These are phyloP conservation scores for Yarrowia bubula DNA, from an alignment of 805 yeast genomes.

Conservation along the genomic window DNA sequence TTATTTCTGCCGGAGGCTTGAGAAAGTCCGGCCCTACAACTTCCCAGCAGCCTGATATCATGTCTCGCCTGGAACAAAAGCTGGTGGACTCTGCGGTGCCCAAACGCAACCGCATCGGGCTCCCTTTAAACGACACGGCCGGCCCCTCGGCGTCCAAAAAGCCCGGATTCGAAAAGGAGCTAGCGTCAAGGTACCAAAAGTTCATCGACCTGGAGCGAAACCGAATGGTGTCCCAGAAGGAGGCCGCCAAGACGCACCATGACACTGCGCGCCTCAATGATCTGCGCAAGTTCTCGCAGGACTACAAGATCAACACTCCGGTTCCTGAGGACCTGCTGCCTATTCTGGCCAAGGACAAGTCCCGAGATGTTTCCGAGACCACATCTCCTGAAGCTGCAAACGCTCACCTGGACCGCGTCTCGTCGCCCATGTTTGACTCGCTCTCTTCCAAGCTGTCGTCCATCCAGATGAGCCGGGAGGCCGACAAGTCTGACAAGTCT, in stretches of 20 bases:
- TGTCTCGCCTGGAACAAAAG: constrained; percentile 20
- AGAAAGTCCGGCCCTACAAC: not conserved
- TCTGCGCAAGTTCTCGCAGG: constrained; percentile 74
- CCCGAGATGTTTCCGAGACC: constrained; percentile 51
- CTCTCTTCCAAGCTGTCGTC: constrained; percentile 22
- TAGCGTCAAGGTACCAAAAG: constrained; percentile 38
- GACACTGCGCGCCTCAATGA: constrained; percentile 39
- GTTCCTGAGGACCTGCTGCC: constrained; percentile 67
- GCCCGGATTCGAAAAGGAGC: constrained; percentile 34
- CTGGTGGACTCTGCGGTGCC: constrained; percentile 21
- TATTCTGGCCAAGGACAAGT: constrained; percentile 65
- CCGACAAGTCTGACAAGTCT: constrained; percentile 33
- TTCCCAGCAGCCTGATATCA: not conserved
- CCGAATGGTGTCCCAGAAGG: constrained; percentile 32
- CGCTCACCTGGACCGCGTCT: not conserved
- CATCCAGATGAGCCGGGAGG: constrained; percentile 12
- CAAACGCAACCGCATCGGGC: constrained; percentile 5
- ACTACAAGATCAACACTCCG: constrained; percentile 60
- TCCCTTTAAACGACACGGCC: not conserved
- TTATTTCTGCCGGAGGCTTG: constrained; percentile 43
- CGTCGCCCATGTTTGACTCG: constrained; percentile 22
- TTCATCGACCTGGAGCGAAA: constrained; percentile 38
- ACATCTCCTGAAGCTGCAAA: constrained; percentile 29
- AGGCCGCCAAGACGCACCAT: constrained; percentile 36
- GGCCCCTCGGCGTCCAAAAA: constrained; percentile 23